Evolutionary conservation across 2,329 filamentous ascomycete genomes (phyloP), one percentile per base, ranked within the genome.

Genomic region (Cytospora schulzeri): DNA sequence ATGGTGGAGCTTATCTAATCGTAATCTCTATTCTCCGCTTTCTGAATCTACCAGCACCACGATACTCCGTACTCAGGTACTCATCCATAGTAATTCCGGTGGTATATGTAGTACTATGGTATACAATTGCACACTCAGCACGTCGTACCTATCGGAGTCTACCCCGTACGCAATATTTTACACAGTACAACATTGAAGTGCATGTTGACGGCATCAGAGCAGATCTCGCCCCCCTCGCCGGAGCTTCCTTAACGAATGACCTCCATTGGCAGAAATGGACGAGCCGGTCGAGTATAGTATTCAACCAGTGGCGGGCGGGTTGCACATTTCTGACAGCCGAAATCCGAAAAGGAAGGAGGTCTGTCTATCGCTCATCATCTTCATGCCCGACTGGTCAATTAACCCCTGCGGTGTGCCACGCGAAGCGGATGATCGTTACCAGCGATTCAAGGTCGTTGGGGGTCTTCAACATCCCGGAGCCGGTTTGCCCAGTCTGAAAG

Each of bases 291-390:
- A 22, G 22, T 22, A 9, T 11, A 35, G 33, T 12, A 12, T 24
- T 48, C 45, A 55, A 22, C 51, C 35, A 56, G 60, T 62, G 60
- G 52, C 52, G 60, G 35, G 17, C 63, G 22, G 29, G 57, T 31
- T 62, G 52, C 61, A 35, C 38, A 53, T 31, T 48, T 35, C 35
- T 35, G 38, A 35, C 29, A 22, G 53, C 41, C 52, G 53, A 55
- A 41, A 58, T 58, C 54, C 35, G 53, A 58, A 54, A 26, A 19
- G 59, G 63, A 54, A 65, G 48, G 63, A 53, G 63, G 62, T 65
- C 59, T 65, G 63, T 29, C 22, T 35, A 65, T 65, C 63, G 28
- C 59, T 51, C 31, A 17, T 56, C 53, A 57, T 58, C 59, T 55
- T 50, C n/a, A 54, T 35, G 52, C 50, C 56, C 48, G 22, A 54